Evolutionary conservation across 345 rosid genomes (phyloP).

Genomic region (Lenwebbia sp.): DNA sequence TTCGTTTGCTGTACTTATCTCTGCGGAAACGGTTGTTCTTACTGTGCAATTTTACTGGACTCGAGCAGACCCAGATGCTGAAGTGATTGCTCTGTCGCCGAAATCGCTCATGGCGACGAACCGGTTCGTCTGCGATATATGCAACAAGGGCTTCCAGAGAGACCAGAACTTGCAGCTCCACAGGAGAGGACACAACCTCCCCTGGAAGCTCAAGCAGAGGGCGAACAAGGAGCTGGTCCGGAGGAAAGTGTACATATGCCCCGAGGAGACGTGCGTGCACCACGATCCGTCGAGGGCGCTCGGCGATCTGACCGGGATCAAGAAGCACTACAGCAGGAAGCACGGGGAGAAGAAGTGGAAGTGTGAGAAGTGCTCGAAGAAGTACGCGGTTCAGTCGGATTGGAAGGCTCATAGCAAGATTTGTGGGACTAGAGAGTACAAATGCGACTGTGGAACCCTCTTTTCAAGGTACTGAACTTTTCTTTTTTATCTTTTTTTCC

Average conservation of each 20-base stretch:
- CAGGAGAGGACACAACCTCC: conserved; percentile 45
- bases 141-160: conserved; percentile 46
- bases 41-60: not conserved
- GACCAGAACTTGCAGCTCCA: conserved; percentile 53
- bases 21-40: not conserved
- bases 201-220: conserved; percentile 49
- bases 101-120: conserved; percentile 44
- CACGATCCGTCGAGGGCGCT: conserved; percentile 41
- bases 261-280: conserved; percentile 43
- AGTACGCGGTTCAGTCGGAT: conserved; percentile 48
- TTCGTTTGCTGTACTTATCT: not conserved
- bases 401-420: conserved; percentile 51
- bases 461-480: conserved; percentile 29
- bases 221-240: conserved; percentile 18
- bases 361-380: conserved; percentile 52
- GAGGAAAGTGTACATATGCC: conserved; percentile 44
- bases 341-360: conserved; percentile 58
- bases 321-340: conserved; percentile 44
- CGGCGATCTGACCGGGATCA: conserved; percentile 44
- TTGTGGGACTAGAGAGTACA: conserved; percentile 46
- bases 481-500: not conserved
- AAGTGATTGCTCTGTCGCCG: conserved; percentile 41
- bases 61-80: conserved; percentile 38
- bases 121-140: conserved; percentile 37
- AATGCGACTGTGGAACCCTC: conserved; percentile 48